Percentiles rank a stretch among this genome's conserved stretches.
These are phyloP conservation scores for Amphicarpaea edgeworthii DNA, from an alignment of 306 rosid species.

Conservation along the genomic window DNA sequence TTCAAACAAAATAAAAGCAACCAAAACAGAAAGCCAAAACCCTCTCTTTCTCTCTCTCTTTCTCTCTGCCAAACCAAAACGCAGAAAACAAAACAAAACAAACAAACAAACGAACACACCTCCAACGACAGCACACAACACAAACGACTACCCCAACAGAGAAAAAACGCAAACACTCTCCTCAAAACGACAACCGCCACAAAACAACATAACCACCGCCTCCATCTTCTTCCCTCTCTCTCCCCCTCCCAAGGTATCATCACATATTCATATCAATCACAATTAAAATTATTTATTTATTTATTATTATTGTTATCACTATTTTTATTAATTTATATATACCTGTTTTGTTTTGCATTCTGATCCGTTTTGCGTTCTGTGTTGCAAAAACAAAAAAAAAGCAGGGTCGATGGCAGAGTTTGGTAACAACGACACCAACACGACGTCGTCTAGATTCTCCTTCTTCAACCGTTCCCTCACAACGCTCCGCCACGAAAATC, in stretches of 20 bases:
- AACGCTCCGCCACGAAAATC: slow-evolving; percentile 45
- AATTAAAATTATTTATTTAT: not conserved
- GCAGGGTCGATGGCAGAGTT: slow-evolving; percentile 56
- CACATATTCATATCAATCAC: not conserved
- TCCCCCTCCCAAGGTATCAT: slow-evolving; percentile 21
- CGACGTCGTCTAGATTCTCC: slow-evolving; percentile 53
- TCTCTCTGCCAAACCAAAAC: slow-evolving; percentile 30
- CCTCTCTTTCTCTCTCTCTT: not conserved
- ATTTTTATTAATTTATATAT: not conserved
- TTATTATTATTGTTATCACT: not conserved
- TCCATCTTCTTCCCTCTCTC: not conserved
- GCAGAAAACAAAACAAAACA: slow-evolving; percentile 34
- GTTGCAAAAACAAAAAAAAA: not conserved
- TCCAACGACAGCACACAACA: slow-evolving; percentile 9
- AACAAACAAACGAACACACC: no score
- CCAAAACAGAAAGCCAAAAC: slow-evolving; percentile 17
- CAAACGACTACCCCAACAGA: slow-evolving; percentile 37
- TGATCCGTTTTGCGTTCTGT: not conserved
- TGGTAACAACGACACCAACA: slow-evolving; percentile 12
- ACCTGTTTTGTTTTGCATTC: not conserved
- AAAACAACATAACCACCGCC: not conserved
- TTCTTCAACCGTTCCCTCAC: slow-evolving; percentile 71
- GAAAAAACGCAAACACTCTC: slow-evolving; percentile 21
- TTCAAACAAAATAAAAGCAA: not conserved
- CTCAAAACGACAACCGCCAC: slow-evolving; percentile 10